Conservation (phyloP, 2,329 filamentous ascomycete species). For the Eurotiales sp. region DNA sequence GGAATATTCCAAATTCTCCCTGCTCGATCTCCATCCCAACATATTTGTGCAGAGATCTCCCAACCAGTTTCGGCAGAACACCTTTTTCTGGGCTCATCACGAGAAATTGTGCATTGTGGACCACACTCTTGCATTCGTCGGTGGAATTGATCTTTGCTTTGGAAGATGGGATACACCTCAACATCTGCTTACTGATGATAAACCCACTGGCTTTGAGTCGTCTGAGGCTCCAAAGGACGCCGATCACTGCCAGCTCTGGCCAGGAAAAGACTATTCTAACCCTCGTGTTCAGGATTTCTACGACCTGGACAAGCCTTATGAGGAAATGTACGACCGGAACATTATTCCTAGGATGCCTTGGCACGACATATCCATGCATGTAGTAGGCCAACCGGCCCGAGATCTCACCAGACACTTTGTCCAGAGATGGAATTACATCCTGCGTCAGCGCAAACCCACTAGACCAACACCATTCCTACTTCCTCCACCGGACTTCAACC, state of each 20-base stretch:
- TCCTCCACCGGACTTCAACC: conserved; percentile 86
- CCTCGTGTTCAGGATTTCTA: conserved; percentile 94
- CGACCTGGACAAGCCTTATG: conserved; percentile 86
- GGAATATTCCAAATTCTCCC: conserved; percentile 94
- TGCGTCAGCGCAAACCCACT: conserved; percentile 87
- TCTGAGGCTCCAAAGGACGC: conserved; percentile 73
- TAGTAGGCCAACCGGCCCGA: conserved; percentile 90
- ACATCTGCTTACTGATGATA: conserved; percentile 86
- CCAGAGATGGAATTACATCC: conserved; percentile 95
- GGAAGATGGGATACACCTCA: conserved; percentile 96
- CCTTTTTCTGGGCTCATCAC: conserved; percentile 98
- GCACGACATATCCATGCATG: conserved; percentile 98
- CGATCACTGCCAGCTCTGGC: conserved; percentile 93
- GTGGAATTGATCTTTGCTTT: conserved; percentile 94
- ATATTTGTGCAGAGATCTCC: conserved; percentile 94
- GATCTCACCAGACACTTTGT: conserved; percentile 95
- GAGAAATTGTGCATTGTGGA: conserved; percentile 98
- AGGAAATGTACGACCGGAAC: conserved; percentile 95
- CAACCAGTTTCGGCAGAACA: conserved; percentile 97
- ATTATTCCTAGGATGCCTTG: conserved; percentile 93
- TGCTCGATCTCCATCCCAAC: conserved; percentile 92
- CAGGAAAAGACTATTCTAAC: conserved; percentile 97
- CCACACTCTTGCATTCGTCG: conserved; percentile 91
- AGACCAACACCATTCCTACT: conserved; percentile 89
- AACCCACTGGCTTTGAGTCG: conserved; percentile 87